phyloP scores from a whole-genome alignment of 345 rosid species.

The Carallia pectinifolia region DNA sequence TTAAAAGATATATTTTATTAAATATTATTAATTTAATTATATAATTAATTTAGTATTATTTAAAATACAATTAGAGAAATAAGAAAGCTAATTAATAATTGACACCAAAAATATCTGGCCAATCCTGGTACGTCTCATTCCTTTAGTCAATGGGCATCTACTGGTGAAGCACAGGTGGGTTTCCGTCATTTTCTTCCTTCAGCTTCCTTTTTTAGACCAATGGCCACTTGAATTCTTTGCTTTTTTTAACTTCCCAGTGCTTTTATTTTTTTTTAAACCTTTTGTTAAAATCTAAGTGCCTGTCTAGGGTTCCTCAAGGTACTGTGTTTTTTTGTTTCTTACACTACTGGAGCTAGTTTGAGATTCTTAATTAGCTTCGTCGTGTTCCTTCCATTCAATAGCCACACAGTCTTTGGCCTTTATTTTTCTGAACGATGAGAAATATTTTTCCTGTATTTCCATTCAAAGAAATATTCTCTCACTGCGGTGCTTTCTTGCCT shows the following conservation, averaged over 20 bases:
- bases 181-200: no score
- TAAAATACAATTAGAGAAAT: no score
- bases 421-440: not conserved
- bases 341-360: not conserved
- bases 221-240: no score
- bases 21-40: no score
- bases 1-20: no score
- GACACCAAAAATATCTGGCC: no score
- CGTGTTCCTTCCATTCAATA: not conserved
- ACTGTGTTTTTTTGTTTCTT: not conserved
- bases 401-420: not conserved
- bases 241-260: not conserved
- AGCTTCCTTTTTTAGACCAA: no score
- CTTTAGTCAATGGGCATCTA: no score
- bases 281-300: not conserved
- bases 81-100: no score
- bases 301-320: conserved; percentile 1
- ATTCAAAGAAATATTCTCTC: not conserved
- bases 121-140: no score
- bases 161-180: no score
- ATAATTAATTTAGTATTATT: no score
- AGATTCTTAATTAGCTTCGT: not conserved
- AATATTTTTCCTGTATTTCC: not conserved
- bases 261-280: not conserved
- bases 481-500: not conserved